Evolutionary conservation across 1,139 yeast species (phyloP).

Genomic region (Taphrina populina): DNA sequence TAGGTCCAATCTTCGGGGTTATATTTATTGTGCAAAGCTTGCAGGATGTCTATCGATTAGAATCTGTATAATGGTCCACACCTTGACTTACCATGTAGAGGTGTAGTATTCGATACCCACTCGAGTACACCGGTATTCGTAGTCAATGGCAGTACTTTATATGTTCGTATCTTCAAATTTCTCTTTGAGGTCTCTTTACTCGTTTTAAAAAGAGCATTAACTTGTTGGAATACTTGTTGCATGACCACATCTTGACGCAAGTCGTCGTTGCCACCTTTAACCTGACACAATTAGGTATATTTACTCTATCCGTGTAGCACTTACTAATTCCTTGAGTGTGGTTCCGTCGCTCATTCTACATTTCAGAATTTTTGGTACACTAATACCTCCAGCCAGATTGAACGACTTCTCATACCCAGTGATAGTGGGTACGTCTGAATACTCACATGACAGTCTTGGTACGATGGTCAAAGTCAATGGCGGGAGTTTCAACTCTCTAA

Average conservation of each 20-base stretch:
- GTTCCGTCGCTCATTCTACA: conserved; percentile 33
- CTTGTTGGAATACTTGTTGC: conserved; percentile 94
- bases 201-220: conserved; percentile 62
- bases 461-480: conserved; percentile 62
- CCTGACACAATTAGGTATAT: conserved; percentile 8
- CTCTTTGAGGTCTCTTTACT: conserved; percentile 61
- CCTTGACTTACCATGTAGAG: conserved; percentile 43
- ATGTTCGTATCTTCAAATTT: conserved; percentile 67
- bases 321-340: conserved; percentile 37
- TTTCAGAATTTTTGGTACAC: conserved; percentile 48
- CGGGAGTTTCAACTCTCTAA: conserved; percentile 56
- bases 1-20: conserved; percentile 51
- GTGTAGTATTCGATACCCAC: conserved; percentile 74
- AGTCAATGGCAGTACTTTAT: conserved; percentile 86
- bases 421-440: conserved; percentile 55
- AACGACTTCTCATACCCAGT: conserved; percentile 51
- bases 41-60: conserved; percentile 60
- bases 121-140: conserved; percentile 86
- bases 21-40: conserved; percentile 56
- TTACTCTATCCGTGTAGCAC: conserved; percentile 21
- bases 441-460: conserved; percentile 51
- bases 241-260: conserved; percentile 91
- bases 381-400: conserved; percentile 71
- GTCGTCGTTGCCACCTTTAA: conserved; percentile 85
- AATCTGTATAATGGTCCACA: neutral